Conservation (phyloP, 495 filamentous ascomycete genomes). For the Trichoderma asperelloides region DNA sequence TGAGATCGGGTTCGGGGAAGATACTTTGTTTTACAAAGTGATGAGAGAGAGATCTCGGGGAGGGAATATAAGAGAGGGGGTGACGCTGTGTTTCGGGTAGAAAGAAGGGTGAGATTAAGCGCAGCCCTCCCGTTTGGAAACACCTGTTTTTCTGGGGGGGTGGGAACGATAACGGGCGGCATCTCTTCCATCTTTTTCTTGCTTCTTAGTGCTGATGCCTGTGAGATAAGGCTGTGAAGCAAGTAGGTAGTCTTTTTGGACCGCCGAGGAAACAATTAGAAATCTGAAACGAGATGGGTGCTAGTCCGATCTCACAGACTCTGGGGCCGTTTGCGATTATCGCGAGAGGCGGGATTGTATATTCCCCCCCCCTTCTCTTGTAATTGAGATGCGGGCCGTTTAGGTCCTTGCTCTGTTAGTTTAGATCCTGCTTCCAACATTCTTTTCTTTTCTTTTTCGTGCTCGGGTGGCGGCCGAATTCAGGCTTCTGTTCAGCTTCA, state of each 20-base stretch:
- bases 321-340: no score
- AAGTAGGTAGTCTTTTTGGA: no score
- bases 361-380: no score
- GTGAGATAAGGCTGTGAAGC: no score
- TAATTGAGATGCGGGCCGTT: no score
- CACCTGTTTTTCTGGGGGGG: neutral
- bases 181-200: no score
- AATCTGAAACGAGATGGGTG: no score
- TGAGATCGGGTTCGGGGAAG: neutral
- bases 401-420: no score
- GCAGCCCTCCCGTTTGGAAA: neutral
- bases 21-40: neutral
- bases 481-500: neutral
- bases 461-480: neutral
- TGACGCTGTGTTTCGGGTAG: conserved; percentile 5
- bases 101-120: conserved; percentile 2
- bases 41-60: neutral
- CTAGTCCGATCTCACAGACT: no score
- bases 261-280: no score
- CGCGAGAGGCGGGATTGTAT: neutral
- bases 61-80: neutral
- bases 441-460: neutral
- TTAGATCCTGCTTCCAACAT: no score
- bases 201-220: no score
- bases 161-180: neutral